Evolutionary conservation across 2,329 filamentous ascomycete genomes (phyloP).

Genomic region (Orbilia javanica): DNA sequence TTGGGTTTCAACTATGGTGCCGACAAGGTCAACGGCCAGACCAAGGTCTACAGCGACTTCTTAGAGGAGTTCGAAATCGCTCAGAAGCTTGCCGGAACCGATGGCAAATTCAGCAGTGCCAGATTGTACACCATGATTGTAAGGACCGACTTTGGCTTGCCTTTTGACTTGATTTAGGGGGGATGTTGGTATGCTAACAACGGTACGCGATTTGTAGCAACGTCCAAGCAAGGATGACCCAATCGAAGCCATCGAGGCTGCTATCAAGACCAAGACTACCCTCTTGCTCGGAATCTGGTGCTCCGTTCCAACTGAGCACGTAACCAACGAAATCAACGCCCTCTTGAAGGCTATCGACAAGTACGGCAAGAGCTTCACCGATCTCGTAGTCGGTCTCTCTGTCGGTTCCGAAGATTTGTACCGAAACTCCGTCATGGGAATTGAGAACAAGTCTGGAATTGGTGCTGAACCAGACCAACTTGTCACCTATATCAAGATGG

Average conservation of each 20-base stretch:
- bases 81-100: conserved; percentile 73
- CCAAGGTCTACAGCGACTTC: conserved; percentile 75
- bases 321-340: conserved; percentile 80
- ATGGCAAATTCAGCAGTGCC: conserved; percentile 75
- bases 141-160: conserved; percentile 61
- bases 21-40: conserved; percentile 72
- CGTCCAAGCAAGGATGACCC: conserved; percentile 69
- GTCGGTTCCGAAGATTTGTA: conserved; percentile 90
- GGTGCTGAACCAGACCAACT: conserved; percentile 75
- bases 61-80: conserved; percentile 78
- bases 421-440: conserved; percentile 79
- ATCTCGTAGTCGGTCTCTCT: conserved; percentile 82
- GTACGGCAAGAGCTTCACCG: conserved; percentile 76
- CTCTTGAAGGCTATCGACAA: conserved; percentile 76
- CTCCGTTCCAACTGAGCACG: conserved; percentile 74
- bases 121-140: conserved; percentile 81
- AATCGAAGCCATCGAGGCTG: conserved; percentile 82
- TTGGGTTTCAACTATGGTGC: conserved; percentile 82
- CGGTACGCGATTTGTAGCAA: conserved; percentile 68
- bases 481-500: conserved; percentile 77
- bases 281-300: conserved; percentile 88
- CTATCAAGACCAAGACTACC: conserved; percentile 81
- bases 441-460: conserved; percentile 72
- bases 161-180: no score
- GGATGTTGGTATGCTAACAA: neutral